Evolutionary conservation across 2,329 filamentous ascomycete genomes (phyloP).

Genomic region (Colletotrichum horii): DNA sequence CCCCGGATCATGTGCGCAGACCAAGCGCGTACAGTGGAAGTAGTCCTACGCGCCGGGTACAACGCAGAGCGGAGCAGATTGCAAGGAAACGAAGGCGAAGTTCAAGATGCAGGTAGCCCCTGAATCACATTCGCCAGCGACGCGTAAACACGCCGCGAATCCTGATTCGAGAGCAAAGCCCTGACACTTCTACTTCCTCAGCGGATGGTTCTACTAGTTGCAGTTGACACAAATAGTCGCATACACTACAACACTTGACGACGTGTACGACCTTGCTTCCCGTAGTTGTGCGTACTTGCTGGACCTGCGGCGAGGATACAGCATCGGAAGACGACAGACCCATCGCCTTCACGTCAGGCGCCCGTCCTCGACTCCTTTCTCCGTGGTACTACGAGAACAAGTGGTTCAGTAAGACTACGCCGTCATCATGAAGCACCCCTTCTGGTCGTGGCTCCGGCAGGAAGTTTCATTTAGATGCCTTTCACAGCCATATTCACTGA

Average conservation of each 20-base stretch:
- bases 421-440: background rate
- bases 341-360: background rate
- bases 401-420: background rate
- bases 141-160: background rate
- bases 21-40: background rate
- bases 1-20: too few relatives aligned
- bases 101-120: background rate
- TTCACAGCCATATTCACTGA: background rate
- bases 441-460: background rate
- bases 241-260: background rate
- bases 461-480: background rate
- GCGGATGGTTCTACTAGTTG: background rate
- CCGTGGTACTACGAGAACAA: background rate
- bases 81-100: background rate
- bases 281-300: background rate
- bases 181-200: background rate
- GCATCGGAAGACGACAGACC: background rate
- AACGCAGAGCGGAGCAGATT: background rate
- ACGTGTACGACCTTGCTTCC: background rate
- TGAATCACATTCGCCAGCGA: background rate
- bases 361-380: background rate
- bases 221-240: background rate
- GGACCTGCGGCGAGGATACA: background rate
- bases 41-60: too few relatives aligned
- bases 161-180: background rate